Conservation (phyloP, 768 basidiomycete genomes). For the Brasilioporus rufonigricans region DNA sequence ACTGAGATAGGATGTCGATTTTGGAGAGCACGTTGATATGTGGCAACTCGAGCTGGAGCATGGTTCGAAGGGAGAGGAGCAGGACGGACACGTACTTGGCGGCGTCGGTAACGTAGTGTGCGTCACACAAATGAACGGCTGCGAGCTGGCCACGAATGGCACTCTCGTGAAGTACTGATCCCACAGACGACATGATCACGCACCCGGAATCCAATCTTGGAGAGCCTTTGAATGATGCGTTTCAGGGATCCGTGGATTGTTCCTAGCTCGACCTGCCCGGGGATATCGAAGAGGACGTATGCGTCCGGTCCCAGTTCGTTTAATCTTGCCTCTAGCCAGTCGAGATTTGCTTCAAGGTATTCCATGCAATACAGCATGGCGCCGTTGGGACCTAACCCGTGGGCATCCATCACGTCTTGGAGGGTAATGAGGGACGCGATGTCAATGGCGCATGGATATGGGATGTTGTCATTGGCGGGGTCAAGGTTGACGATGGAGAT, state of each 20-base stretch:
- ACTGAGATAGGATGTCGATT: conserved; percentile 84
- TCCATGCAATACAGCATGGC: conserved; percentile 97
- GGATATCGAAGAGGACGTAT: conserved; percentile 92
- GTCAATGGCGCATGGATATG: conserved; percentile 89
- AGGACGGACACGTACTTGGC: conserved; percentile 93
- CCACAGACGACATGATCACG: conserved; percentile 34
- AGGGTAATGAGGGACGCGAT: conserved; percentile 85
- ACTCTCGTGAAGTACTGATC: neutral
- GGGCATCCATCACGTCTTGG: conserved; percentile 79
- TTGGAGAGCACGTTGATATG: conserved; percentile 98
- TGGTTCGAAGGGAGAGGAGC: conserved; percentile 87
- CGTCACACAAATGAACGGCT: conserved; percentile 93
- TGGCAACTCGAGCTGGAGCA: conserved; percentile 98
- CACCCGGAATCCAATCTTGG: conserved; percentile 82
- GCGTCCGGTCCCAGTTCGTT: conserved; percentile 65
- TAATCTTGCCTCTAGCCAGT: conserved; percentile 76
- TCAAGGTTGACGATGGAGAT: conserved; percentile 93
- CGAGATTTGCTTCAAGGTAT: conserved; percentile 92
- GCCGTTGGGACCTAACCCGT: conserved; percentile 90
- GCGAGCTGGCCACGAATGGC: conserved; percentile 58
- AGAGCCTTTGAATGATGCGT: conserved; percentile 65
- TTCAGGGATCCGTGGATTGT: conserved; percentile 94
- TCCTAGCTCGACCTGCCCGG: conserved; percentile 96
- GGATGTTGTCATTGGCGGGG: conserved; percentile 86
- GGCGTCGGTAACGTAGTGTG: conserved; percentile 95